These are phyloP conservation scores for Cadophora gregata DNA, from an alignment of 2,329 filamentous ascomycete genomes.

Conservation along the genomic window DNA sequence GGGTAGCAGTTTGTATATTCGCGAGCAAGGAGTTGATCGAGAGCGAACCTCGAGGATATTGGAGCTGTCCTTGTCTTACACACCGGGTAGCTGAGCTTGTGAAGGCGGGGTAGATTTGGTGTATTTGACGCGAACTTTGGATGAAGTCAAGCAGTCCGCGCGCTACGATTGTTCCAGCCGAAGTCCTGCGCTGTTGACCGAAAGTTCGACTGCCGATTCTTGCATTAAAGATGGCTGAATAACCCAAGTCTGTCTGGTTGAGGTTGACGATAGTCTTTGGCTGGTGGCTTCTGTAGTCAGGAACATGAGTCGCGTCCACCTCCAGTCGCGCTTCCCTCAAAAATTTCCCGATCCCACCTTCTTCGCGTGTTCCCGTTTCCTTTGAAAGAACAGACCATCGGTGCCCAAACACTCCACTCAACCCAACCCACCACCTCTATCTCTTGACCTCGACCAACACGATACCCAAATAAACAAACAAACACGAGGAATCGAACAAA, in stretches of 20 bases:
- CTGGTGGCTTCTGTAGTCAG: neutral
- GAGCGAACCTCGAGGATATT: too few relatives aligned
- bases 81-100: neutral
- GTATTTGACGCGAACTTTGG: neutral
- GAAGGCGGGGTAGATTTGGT: neutral
- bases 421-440: neutral
- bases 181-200: neutral
- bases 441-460: neutral
- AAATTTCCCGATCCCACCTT: neutral
- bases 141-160: neutral
- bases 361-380: neutral
- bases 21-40: neutral
- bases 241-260: neutral
- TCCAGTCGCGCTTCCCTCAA: constrained; percentile 9
- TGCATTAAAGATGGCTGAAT: neutral
- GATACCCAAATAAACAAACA: neutral
- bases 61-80: too few relatives aligned
- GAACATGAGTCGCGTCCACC: constrained; percentile 14
- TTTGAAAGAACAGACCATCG: neutral
- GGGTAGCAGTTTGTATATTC: neutral
- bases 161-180: neutral
- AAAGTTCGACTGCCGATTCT: neutral
- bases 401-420: neutral
- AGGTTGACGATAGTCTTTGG: neutral
- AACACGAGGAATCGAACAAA: neutral